Conservation (phyloP, 2,329 filamentous ascomycete genomes). For the Thielaviopsis punctulata region DNA sequence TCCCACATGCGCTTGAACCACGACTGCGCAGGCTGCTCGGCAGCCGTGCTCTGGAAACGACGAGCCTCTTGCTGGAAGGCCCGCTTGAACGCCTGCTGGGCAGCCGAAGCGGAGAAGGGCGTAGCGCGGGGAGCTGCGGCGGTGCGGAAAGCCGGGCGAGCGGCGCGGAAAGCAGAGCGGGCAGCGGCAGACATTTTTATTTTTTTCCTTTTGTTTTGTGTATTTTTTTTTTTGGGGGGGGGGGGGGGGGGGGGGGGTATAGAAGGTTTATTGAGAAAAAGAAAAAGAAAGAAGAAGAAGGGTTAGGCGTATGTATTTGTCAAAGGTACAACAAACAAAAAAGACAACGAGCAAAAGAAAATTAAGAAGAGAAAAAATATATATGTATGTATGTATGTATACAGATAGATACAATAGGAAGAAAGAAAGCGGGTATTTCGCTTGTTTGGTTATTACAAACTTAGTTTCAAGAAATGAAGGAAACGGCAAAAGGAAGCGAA, state of each 20-base stretch:
- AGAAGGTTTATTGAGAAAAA: background rate
- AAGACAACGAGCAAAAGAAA: background rate
- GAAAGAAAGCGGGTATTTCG: conserved; percentile 3
- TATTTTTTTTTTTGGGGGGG: background rate
- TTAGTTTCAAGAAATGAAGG: background rate
- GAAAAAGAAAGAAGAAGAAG: background rate
- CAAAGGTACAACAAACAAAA: background rate
- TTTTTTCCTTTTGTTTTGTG: conserved; percentile 20
- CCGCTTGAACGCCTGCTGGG: conserved; percentile 35
- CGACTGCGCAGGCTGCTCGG: conserved; percentile 25
- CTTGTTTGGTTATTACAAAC: background rate
- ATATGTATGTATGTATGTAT: too few species aligned
- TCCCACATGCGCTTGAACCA: conserved; percentile 71
- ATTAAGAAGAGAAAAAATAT: background rate
- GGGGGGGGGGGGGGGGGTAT: background rate
- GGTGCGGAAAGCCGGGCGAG: conserved; percentile 37
- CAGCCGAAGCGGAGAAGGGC: conserved; percentile 32
- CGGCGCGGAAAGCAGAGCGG: conserved; percentile 33
- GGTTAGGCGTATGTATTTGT: background rate
- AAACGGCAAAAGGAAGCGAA: conserved; percentile 10
- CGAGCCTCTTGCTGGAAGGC: conserved; percentile 22
- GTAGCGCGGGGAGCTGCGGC: conserved; percentile 31
- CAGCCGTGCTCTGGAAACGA: conserved; percentile 50
- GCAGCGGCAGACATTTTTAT: conserved; percentile 20
- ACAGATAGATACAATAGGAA: too few species aligned